Evolutionary conservation across 768 basidiomycete species (phyloP), one percentile per base, ranked within the genome.

Genomic region (Termitomyces sp.): DNA sequence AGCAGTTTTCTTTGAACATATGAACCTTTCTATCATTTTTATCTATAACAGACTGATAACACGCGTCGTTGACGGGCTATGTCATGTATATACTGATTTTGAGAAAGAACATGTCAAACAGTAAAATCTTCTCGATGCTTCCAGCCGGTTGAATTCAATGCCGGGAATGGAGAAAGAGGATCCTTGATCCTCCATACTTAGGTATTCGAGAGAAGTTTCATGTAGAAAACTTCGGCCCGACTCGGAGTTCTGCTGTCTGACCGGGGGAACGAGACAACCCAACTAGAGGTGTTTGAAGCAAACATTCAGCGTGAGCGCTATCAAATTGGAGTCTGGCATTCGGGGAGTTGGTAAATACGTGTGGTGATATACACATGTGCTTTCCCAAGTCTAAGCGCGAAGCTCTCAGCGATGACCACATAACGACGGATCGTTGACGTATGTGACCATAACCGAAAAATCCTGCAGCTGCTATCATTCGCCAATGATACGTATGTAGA

Each of bases 321-420:
- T n/a, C 11, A 8, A 49, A 33, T 22, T 22, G 35, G 7, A 51
- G 35, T 38, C 14, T 28, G 24, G n/a, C 11, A 18, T 52, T 52
- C 35, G 36, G 16, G 50, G 24, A 33, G 14, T 16, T 10, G 13
- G 18, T n/a, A 3, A 22, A 7, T 16, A 49, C 16, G 18, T 40
- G 38, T n/a, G 38, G 38, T 14, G 9, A 48, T 48, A 30, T 47
- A 4, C 9, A 18, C 10, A n/a, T 18, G 8, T 11, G 9, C 14
- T 11, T 22, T 44, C n/a, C n/a, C n/a, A 48, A 32, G 10, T 13
- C 32, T 66, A 64, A 64, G 64, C 62, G 66, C 61, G 63, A 68
- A 65, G 49, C 63, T 64, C 65, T 68, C 66, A 63, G 4, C 30
- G 30, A 67, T 66, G 54, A 65, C 57, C 59, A 32, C 14, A 16